Percentiles rank a stretch among this genome's conserved stretches.
phyloP scores from a whole-genome alignment of 331 rosid genomes.

The Acacia pycnantha region DNA sequence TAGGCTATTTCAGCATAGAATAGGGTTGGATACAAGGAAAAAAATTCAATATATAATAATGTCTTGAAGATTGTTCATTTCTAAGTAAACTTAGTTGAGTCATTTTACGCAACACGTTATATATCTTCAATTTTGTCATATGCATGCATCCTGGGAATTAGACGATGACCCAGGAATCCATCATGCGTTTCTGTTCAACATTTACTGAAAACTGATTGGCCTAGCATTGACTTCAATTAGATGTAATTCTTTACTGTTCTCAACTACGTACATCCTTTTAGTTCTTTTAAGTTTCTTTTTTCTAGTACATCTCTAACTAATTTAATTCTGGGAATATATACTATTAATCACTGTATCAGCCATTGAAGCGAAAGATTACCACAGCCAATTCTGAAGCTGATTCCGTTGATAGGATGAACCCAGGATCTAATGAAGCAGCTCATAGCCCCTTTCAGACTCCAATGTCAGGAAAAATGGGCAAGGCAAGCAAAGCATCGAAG shows the following conservation, averaged over 20 bases:
- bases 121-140: background rate
- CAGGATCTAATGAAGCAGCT: constrained; percentile 52
- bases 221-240: background rate
- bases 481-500: constrained; percentile 76
- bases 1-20: background rate
- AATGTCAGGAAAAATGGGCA: constrained; percentile 63
- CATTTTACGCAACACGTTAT: background rate
- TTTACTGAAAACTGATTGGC: background rate
- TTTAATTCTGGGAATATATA: background rate
- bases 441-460: constrained; percentile 69
- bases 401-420: constrained; percentile 56
- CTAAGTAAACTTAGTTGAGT: background rate
- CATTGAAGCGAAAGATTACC: constrained; percentile 74
- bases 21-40: background rate
- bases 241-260: constrained; percentile 11
- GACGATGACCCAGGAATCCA: background rate
- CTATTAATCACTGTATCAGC: constrained; percentile 41
- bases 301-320: background rate
- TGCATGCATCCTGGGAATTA: constrained; percentile 3
- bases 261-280: background rate
- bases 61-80: background rate
- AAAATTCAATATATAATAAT: background rate
- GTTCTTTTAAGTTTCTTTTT: background rate
- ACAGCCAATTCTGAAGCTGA: constrained; percentile 62
- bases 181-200: background rate